A percentile compares a stretch with the other conserved stretches of the same genome.
These are phyloP conservation scores for Globisporangium takayamanum DNA, from an alignment of 352 stramenopile genomes.

Conservation along the genomic window DNA sequence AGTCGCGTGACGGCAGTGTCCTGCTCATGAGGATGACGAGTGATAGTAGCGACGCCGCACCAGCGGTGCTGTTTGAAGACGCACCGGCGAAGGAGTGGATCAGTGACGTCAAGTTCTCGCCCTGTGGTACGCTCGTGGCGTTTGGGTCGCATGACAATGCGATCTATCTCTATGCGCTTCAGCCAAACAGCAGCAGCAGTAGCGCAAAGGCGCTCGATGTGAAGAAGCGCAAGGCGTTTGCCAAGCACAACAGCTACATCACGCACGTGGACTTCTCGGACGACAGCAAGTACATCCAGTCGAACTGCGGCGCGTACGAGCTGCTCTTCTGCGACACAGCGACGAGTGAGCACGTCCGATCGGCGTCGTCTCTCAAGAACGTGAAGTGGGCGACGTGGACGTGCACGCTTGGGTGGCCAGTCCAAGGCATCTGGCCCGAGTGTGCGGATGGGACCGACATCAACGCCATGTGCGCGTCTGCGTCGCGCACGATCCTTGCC, in stretches of 20 bases:
- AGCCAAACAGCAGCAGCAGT: background rate
- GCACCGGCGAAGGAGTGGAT: conserved; percentile 64
- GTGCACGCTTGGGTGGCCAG: conserved; percentile 85
- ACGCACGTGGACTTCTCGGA: conserved; percentile 82
- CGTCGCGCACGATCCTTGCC: conserved; percentile 61
- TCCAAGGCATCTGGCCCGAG: conserved; percentile 88
- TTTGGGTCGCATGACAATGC: conserved; percentile 72
- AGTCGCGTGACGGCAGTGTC: conserved; percentile 45
- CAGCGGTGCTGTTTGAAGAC: conserved; percentile 47
- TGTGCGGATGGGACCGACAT: conserved; percentile 81
- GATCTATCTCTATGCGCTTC: conserved; percentile 57
- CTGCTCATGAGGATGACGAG: conserved; percentile 19
- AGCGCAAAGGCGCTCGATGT: conserved; percentile 9
- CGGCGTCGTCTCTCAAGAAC: conserved; percentile 68
- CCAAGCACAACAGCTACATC: conserved; percentile 77
- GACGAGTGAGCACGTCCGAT: conserved; percentile 78
- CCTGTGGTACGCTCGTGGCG: conserved; percentile 32
- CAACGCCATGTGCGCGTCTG: conserved; percentile 66
- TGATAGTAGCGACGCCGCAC: background rate
- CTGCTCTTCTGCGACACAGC: conserved; percentile 85
- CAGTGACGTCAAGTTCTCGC: conserved; percentile 75
- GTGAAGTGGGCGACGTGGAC: conserved; percentile 87
- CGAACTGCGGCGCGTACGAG: conserved; percentile 86
- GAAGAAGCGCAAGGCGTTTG: conserved; percentile 68
- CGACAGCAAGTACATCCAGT: conserved; percentile 62